Evolutionary conservation across 1,284 basidiomycete genomes (phyloP).

Genomic region (Trichosporon coremiiforme): DNA sequence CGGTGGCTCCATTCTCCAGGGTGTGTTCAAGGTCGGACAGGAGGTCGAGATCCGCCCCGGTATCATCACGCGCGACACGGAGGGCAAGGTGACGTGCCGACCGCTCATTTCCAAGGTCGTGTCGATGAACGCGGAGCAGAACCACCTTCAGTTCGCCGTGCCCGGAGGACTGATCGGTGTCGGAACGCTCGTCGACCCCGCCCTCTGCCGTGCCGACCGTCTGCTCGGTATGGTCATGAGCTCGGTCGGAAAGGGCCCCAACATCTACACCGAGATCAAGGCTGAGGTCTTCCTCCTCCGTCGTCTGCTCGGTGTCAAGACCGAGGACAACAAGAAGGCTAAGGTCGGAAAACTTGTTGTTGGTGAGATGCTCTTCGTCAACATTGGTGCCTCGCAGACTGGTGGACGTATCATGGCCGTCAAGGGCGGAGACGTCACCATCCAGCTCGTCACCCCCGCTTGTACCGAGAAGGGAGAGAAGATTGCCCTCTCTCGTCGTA

Average conservation of each 20-base stretch:
- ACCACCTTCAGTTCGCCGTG: constrained; percentile 90
- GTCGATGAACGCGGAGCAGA: constrained; percentile 90
- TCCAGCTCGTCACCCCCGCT: constrained; percentile 84
- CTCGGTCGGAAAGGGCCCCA: constrained; percentile 87
- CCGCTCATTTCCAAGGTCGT: constrained; percentile 93
- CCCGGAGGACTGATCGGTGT: constrained; percentile 98
- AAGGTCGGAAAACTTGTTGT: constrained; percentile 89
- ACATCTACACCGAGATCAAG: constrained; percentile 78
- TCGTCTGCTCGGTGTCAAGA: constrained; percentile 94
- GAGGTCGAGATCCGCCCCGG: constrained; percentile 98
- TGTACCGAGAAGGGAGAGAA: constrained; percentile 95
- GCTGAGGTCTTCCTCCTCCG: constrained; percentile 79
- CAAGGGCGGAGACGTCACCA: constrained; percentile 90
- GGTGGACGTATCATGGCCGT: constrained; percentile 88
- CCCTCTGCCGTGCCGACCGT: constrained; percentile 93
- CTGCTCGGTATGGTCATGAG: constrained; percentile 95
- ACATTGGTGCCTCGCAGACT: constrained; percentile 91
- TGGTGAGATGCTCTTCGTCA: constrained; percentile 89
- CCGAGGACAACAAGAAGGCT: constrained; percentile 97
- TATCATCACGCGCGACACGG: constrained; percentile 92
- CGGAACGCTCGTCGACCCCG: constrained; percentile 94
- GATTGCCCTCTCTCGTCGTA: constrained; percentile 85
- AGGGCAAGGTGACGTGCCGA: constrained; percentile 86
- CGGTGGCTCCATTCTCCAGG: constrained; percentile 91
- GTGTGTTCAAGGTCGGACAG: constrained; percentile 81